Evolutionary conservation across 2,329 filamentous ascomycete genomes (phyloP), one percentile per base, ranked within the genome.

Genomic region (Penicillium sp.): DNA sequence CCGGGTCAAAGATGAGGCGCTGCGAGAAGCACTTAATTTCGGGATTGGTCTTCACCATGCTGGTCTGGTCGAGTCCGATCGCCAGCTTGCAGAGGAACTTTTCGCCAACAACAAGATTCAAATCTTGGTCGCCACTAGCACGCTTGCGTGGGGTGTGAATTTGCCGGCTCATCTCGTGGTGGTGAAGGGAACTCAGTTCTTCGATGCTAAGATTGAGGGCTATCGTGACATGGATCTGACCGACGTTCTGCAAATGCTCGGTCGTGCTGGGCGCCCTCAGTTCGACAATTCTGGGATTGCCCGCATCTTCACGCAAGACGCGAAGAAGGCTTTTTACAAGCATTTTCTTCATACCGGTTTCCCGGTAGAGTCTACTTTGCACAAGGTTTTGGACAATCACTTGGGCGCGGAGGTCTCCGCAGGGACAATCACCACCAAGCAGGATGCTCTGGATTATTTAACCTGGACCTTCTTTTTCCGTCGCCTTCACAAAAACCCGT

Each of bases 381-480:
- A 98, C 65, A 95, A 93, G 13, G 92, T 96, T 1, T 72, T 98
- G 6, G 90, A 96, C 66, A 95, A 98, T 69, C 93, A 98, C 74
- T 74, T 98, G 61, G 84, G 88, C 45, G 92, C 92, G 42, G 92
- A 98, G 67, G 81, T 96, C 4, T 94, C 89, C 0, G 87, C 92
- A 1, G 89, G 86, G 51, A 98, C 92, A 0, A 85, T 98, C 34
- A 72, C 83, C 20, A 94, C 88, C 6, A 95, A 95, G 65, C 92
- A 98, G 65, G 92, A 98, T 66, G 92, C 92, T 1, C 75, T 98
- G 3, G 93, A 98, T 64, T 98, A 98, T 59, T 69, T 98, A 36
- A 98, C 92, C 0, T 98, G 93, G 92, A 98, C 93, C 1, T 98
- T 98, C 71, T 98, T 98, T 76, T 98, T 98, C 75, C 80, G 93